Conservation (phyloP, 129 eudicot species). For the Flaveria trinervia region DNA sequence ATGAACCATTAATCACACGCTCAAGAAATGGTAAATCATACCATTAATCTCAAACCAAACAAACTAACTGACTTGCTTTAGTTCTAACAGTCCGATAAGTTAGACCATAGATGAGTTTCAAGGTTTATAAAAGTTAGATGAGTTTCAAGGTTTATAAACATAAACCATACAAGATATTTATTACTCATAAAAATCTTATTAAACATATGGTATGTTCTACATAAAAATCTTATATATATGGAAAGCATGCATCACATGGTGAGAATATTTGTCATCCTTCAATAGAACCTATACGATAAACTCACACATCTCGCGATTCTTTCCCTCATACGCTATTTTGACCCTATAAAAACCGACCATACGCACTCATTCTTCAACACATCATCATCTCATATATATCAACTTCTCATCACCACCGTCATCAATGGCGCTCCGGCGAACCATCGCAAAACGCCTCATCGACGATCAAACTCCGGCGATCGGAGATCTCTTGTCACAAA, state of each 20-base stretch:
- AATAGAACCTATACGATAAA: neutral
- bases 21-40: no score
- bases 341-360: slow-evolving; percentile 28
- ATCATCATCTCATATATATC: neutral
- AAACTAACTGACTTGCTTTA: no score
- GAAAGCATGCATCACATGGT: slow-evolving; percentile 18
- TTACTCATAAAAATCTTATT: neutral
- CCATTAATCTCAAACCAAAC: no score
- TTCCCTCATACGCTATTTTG: neutral
- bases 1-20: no score
- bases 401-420: slow-evolving; percentile 9
- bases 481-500: slow-evolving; percentile 27
- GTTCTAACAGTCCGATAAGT: no score
- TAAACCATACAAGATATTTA: neutral
- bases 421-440: slow-evolving; percentile 65
- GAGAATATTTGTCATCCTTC: neutral
- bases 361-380: slow-evolving; percentile 8
- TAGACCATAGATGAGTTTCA: no score
- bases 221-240: neutral
- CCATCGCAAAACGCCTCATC: slow-evolving; percentile 53
- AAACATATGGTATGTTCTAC: neutral
- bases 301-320: slow-evolving; percentile 26
- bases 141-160: no score
- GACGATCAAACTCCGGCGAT: slow-evolving; percentile 18
- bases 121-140: no score